Evolutionary conservation across 2,329 filamentous ascomycete species (phyloP).

Genomic region (Exophiala sideris): DNA sequence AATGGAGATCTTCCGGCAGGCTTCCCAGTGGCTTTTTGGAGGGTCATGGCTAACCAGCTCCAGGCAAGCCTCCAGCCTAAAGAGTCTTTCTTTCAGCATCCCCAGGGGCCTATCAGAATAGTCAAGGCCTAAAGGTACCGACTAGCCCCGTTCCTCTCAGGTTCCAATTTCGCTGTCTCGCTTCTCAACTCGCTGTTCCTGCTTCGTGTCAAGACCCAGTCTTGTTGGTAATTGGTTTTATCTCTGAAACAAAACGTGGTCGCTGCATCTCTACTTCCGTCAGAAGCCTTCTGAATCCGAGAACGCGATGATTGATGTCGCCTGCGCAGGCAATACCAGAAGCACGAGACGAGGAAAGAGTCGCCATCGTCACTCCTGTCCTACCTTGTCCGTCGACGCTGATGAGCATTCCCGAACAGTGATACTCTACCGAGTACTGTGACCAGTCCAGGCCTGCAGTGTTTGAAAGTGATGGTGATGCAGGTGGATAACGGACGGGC

Average conservation of each 20-base stretch:
- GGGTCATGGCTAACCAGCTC: not conserved
- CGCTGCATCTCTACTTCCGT: not conserved
- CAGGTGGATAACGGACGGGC: conserved; percentile 8
- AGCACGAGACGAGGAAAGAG: too few relatives aligned
- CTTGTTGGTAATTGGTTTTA: conserved; percentile 1
- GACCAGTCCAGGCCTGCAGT: too few relatives aligned
- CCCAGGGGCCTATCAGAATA: not conserved
- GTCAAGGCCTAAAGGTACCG: not conserved
- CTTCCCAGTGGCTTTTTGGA: not conserved
- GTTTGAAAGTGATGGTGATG: conserved; percentile 7
- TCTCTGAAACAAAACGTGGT: conserved; percentile 13
- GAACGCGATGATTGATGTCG: too few relatives aligned
- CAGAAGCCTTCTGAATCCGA: not conserved
- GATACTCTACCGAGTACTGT: too few relatives aligned
- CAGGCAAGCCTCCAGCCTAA: not conserved
- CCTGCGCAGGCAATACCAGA: too few relatives aligned
- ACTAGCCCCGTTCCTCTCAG: conserved; percentile 22
- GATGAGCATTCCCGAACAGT: too few relatives aligned
- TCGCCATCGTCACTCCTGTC: too few relatives aligned
- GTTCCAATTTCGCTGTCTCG: conserved; percentile 19
- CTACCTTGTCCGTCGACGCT: too few relatives aligned
- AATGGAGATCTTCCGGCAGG: not conserved
- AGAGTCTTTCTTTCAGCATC: not conserved
- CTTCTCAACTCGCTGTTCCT: conserved; percentile 8
- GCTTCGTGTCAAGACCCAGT: conserved; percentile 6